Evolutionary conservation across 345 rosid genomes (phyloP), one percentile per base, ranked within the genome.

Genomic region (Citropsis articulata): DNA sequence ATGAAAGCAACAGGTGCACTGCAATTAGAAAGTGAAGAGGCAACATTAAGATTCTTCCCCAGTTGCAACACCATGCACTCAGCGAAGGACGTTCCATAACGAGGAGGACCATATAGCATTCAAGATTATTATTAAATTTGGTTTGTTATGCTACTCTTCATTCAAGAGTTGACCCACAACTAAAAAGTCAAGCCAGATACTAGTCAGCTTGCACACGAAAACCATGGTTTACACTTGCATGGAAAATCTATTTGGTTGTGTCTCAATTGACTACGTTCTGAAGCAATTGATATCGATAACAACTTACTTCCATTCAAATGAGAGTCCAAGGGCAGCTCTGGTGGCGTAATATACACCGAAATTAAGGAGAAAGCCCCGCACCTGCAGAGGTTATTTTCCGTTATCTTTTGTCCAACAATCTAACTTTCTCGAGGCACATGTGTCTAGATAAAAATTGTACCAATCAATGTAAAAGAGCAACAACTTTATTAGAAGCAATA

Each of bases 1-100:
- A 95, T 95, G 87, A 95, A 95, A 82, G 98, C 97, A 85, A 93
- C 99, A 18, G 97, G 98, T 28, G 92, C 90, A 83, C 99, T 95
- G 93, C 89, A 88, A 38, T 74, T 6, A 69, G 45, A 50, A 73
- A 61, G 65, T 38, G 19, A 70, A 74, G 74, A 55, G 73, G 30
- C 10, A 31, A 76, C 50, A 74, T 75, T 42, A 79, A 73, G 80
- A 81, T 42, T 59, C 64, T 66, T 77, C 35, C 66, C n/a, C 24
- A 42, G 21, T 61, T 19, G 61, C 40, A 21, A 10, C 59, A 55
- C 7, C 25, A 12, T 77, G 31, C 55, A 66, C 22, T 77, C 0
- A 57, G 28, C 53, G 10, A 79, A 75, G 36, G 42, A 68, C 19
- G 63, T 66, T 74, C 33, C 22, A 16, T 50, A 33, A 55, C 31